Conservation (phyloP, 202 grass and related monocot species). For the Saccharum hybrid region DNA sequence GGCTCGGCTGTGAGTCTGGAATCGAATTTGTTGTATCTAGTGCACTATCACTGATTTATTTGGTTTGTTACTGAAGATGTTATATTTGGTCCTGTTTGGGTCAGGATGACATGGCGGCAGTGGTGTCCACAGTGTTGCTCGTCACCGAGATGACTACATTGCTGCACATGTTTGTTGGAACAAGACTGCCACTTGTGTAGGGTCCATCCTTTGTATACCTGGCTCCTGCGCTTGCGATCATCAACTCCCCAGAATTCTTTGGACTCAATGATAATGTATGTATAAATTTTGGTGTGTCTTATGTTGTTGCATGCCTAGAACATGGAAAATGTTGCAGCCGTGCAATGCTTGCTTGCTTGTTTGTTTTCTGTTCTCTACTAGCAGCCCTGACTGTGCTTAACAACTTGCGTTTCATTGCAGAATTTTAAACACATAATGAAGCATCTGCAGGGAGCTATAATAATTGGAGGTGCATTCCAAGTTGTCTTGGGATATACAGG, state of each 20-base stretch:
- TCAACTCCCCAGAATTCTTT: conserved; percentile 84
- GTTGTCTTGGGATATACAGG: conserved; percentile 90
- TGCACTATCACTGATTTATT: conserved; percentile 13
- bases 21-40: conserved; percentile 15
- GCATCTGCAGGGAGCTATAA: conserved; percentile 93
- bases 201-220: conserved; percentile 98
- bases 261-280: conserved; percentile 92
- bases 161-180: conserved; percentile 82
- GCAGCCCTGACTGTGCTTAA: conserved; percentile 13
- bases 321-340: conserved; percentile 21
- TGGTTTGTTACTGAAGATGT: conserved; percentile 15
- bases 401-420: conserved; percentile 50
- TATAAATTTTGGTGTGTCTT: neutral
- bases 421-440: conserved; percentile 99
- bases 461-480: conserved; percentile 90
- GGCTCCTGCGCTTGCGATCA: conserved; percentile 82
- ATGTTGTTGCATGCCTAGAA: conserved; percentile 6
- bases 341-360: neutral
- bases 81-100: conserved; percentile 32
- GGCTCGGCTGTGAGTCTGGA: conserved; percentile 74
- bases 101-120: conserved; percentile 83
- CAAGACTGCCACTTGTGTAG: conserved; percentile 85
- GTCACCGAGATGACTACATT: conserved; percentile 78
- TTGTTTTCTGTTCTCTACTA: neutral
- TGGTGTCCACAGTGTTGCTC: conserved; percentile 90